Conservation (phyloP, 2,329 filamentous ascomycete genomes). For the Penicillium decumbens region DNA sequence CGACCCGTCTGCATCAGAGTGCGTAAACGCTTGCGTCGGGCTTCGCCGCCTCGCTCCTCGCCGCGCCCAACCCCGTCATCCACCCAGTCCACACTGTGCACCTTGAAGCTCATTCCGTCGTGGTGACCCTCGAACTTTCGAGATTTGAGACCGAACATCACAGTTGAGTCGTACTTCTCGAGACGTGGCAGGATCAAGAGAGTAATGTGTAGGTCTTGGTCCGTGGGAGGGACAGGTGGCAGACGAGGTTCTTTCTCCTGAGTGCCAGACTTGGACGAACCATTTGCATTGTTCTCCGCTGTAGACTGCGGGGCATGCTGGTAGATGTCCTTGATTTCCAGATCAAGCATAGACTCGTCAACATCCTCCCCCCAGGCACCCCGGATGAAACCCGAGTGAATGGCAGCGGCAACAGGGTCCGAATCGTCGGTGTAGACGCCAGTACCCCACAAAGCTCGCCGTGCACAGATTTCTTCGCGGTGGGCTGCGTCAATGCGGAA, state of each 20-base stretch:
- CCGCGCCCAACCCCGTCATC: conserved; percentile 57
- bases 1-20: conserved; percentile 41
- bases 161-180: conserved; percentile 68
- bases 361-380: conserved; percentile 81
- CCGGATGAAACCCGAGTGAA: conserved; percentile 87
- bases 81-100: conserved; percentile 78
- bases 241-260: conserved; percentile 29
- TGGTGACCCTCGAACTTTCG: conserved; percentile 72
- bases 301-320: conserved; percentile 40
- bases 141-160: conserved; percentile 75
- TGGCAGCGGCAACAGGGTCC: conserved; percentile 84
- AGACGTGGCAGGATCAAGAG: conserved; percentile 76
- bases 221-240: conserved; percentile 52
- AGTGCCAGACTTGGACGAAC: conserved; percentile 5
- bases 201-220: conserved; percentile 81
- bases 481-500: conserved; percentile 66
- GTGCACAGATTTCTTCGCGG: conserved; percentile 76
- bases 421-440: conserved; percentile 96
- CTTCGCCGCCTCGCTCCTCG: conserved; percentile 45
- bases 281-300: conserved; percentile 33
- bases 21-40: conserved; percentile 48
- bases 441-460: conserved; percentile 83
- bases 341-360: conserved; percentile 62
- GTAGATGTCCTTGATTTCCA: conserved; percentile 48
- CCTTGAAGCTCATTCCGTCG: conserved; percentile 84